These are phyloP conservation scores for Naganishia friedmannii DNA, from an alignment of 768 basidiomycete species.

Conservation along the genomic window DNA sequence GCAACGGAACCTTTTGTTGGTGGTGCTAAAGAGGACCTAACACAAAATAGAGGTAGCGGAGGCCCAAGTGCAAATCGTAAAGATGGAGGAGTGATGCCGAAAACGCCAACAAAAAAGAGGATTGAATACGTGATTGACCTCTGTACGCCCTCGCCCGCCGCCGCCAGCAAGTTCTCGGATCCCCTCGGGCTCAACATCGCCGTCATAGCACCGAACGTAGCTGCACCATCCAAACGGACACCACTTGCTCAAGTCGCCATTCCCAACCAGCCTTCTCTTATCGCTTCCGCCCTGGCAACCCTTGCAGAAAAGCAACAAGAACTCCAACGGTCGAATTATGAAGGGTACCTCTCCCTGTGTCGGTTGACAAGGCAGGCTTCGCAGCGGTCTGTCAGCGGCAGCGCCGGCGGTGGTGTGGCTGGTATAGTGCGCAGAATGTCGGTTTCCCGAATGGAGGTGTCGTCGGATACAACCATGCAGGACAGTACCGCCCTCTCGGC, in stretches of 20 bases:
- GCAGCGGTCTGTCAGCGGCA: neutral
- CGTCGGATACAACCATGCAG: neutral
- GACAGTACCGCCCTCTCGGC: neutral
- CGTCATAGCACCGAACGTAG: too few relatives aligned
- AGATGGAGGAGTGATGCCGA: too few relatives aligned
- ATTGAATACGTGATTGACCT: conserved; percentile 2
- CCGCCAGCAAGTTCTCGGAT: neutral
- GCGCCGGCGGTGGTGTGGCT: too few relatives aligned
- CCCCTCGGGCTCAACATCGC: too few relatives aligned
- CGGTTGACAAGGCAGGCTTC: conserved; percentile 17
- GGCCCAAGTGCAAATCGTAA: too few relatives aligned
- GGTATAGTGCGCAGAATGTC: neutral
- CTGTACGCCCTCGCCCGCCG: conserved; percentile 6
- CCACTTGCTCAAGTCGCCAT: neutral
- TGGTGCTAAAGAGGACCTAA: too few relatives aligned
- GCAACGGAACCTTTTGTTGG: too few relatives aligned
- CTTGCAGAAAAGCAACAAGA: neutral
- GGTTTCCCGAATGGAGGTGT: neutral
- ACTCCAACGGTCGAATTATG: neutral
- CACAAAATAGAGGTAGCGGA: too few relatives aligned
- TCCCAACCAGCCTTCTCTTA: neutral
- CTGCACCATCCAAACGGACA: neutral
- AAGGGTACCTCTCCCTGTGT: conserved; percentile 6
- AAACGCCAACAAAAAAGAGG: too few relatives aligned
- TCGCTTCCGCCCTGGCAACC: neutral